Evolutionary conservation across 352 stramenopile genomes (phyloP).

Genomic region (Heterotrichella gracilis): DNA sequence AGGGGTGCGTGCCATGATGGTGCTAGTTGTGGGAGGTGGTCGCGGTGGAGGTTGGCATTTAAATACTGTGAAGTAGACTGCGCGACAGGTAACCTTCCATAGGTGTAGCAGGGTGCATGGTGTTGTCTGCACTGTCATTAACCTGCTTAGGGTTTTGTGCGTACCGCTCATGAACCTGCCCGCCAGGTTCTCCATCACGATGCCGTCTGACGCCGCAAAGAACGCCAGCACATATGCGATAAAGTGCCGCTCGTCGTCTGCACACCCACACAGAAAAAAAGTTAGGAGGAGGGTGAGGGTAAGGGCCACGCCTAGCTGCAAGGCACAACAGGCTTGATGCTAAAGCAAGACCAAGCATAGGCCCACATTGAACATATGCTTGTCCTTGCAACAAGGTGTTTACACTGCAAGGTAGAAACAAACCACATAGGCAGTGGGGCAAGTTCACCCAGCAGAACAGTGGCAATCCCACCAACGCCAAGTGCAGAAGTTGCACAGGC

Average conservation of each 20-base stretch:
- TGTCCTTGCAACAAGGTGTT: background rate
- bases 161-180: conserved; percentile 94
- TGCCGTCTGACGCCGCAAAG: conserved; percentile 86
- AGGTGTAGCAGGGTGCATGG: too few species aligned
- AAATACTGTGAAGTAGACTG: too few species aligned
- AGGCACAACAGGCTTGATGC: background rate
- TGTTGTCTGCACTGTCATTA: too few species aligned
- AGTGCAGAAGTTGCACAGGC: too few species aligned
- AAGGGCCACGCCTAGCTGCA: background rate
- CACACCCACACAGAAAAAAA: conserved; percentile 20
- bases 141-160: too few species aligned
- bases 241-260: conserved; percentile 72
- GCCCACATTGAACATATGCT: background rate
- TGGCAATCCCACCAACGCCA: conserved; percentile 12
- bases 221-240: conserved; percentile 89
- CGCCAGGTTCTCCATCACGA: conserved; percentile 94
- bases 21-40: too few species aligned
- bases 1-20: too few species aligned
- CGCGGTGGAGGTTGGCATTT: too few species aligned
- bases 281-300: background rate
- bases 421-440: background rate
- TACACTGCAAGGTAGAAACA: background rate
- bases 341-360: background rate
- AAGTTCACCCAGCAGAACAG: background rate
- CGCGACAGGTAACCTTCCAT: too few species aligned